A percentile compares a stretch with the other conserved stretches of the same genome.
Conservation (phyloP, 768 basidiomycete species). For the Suillus subalutaceus region DNA sequence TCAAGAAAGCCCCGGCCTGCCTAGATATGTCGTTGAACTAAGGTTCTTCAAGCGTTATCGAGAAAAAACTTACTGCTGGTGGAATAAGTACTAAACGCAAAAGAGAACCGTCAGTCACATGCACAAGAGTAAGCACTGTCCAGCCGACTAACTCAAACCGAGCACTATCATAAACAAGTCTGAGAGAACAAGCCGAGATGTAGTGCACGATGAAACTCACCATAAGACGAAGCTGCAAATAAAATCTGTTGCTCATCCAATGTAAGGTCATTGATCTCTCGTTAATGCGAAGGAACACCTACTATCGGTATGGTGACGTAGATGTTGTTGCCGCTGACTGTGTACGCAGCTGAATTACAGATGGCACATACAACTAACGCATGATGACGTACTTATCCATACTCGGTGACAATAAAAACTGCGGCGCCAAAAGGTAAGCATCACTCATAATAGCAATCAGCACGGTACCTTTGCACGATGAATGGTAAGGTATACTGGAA, state of each 20-base stretch:
- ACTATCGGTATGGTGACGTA: constrained; percentile 7
- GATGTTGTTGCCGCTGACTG: constrained; percentile 7
- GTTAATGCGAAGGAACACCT: neutral
- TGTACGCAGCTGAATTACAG: neutral
- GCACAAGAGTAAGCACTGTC: neutral
- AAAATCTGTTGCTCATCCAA: neutral
- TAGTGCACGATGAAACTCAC: neutral
- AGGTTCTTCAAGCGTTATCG: neutral
- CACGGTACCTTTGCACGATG: constrained; percentile 3
- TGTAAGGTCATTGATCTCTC: neutral
- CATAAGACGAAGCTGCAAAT: neutral
- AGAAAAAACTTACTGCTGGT: neutral
- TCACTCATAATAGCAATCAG: neutral
- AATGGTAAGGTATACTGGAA: constrained; percentile 3
- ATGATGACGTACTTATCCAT: constrained; percentile 12
- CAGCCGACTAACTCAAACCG: constrained; percentile 1
- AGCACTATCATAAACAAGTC: constrained; percentile 1
- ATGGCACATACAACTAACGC: neutral
- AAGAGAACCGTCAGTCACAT: neutral
- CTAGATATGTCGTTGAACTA: neutral
- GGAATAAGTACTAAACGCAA: neutral
- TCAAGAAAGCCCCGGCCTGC: neutral
- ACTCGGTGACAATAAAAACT: constrained; percentile 15
- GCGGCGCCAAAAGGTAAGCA: neutral
- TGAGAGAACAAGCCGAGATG: neutral